These are phyloP conservation scores for Henckelia pumila DNA, from an alignment of 257 asterid genomes.

Conservation along the genomic window DNA sequence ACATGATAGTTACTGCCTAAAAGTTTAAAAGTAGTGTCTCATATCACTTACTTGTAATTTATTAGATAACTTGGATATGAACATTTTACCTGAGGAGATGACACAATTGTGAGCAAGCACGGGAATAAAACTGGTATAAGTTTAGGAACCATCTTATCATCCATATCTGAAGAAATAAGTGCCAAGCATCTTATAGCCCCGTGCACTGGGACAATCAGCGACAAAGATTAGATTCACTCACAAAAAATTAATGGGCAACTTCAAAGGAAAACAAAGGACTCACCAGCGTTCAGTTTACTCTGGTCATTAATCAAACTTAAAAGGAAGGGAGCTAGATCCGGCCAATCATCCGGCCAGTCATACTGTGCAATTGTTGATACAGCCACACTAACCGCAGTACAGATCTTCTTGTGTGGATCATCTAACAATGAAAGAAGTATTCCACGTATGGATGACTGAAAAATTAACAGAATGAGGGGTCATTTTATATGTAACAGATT, in stretches of 20 bases:
- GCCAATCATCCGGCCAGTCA: conserved; percentile 99
- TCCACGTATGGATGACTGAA: conserved; percentile 63
- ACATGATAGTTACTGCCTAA: neutral
- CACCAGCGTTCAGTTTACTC: conserved; percentile 69
- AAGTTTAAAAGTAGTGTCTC: conserved; percentile 12
- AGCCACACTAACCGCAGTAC: conserved; percentile 88
- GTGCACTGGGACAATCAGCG: conserved; percentile 55
- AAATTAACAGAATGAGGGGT: conserved; percentile 24
- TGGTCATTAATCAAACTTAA: conserved; percentile 61
- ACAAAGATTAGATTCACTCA: conserved; percentile 15
- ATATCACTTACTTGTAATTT: conserved; percentile 6
- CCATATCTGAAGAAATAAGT: conserved; percentile 87
- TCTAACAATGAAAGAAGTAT: conserved; percentile 69
- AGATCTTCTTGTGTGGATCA: conserved; percentile 75
- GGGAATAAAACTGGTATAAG: conserved; percentile 81
- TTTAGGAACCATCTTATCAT: conserved; percentile 78
- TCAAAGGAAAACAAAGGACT: conserved; percentile 28
- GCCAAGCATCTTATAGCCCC: conserved; percentile 95
- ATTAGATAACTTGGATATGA: conserved; percentile 16
- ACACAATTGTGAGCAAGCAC: conserved; percentile 66
- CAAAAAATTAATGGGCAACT: neutral
- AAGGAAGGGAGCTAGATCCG: conserved; percentile 73
- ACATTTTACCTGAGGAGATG: conserved; percentile 79
- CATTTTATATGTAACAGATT: conserved; percentile 15
- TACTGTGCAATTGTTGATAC: conserved; percentile 73